A percentile compares a stretch with the other conserved stretches of the same genome.
Conservation (phyloP, 106 monocot genomes). For the Platanthera guangdongensis region DNA sequence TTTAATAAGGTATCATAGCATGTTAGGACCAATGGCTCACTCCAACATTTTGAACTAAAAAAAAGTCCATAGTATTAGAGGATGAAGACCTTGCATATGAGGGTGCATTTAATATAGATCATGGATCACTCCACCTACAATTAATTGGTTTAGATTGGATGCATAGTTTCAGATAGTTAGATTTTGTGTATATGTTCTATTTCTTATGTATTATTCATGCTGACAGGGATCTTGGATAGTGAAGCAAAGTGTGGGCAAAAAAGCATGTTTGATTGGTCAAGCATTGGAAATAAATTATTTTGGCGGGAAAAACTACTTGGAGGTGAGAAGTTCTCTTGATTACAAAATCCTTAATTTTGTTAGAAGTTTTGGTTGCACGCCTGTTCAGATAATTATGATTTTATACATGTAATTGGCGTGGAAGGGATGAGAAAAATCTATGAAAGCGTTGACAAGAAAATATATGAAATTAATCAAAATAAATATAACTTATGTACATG, state of each 20-base stretch:
- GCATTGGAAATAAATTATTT: conserved; percentile 84
- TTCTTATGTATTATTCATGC: conserved; percentile 2
- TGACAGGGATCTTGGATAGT: conserved; percentile 92
- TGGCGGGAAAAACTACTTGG: conserved; percentile 72
- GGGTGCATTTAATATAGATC: no score
- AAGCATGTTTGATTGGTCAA: conserved; percentile 88
- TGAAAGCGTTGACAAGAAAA: not conserved
- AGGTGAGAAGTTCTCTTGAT: conserved; percentile 31
- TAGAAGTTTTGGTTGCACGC: not conserved
- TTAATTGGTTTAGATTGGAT: no score
- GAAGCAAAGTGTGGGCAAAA: conserved; percentile 96
- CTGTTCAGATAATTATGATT: not conserved
- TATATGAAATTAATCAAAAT: not conserved
- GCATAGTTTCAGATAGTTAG: no score
- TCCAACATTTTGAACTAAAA: no score
- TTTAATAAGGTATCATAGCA: no score
- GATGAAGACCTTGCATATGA: no score
- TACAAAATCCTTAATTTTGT: not conserved
- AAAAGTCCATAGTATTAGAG: no score
- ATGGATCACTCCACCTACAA: no score
- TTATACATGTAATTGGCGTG: not conserved
- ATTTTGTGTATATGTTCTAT: not conserved
- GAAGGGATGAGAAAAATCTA: not conserved
- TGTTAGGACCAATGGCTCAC: no score
- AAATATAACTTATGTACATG: not conserved